Evolutionary conservation across 345 rosid genomes (phyloP), one percentile per base, ranked within the genome.

Genomic region (Barbarea vulgaris): DNA sequence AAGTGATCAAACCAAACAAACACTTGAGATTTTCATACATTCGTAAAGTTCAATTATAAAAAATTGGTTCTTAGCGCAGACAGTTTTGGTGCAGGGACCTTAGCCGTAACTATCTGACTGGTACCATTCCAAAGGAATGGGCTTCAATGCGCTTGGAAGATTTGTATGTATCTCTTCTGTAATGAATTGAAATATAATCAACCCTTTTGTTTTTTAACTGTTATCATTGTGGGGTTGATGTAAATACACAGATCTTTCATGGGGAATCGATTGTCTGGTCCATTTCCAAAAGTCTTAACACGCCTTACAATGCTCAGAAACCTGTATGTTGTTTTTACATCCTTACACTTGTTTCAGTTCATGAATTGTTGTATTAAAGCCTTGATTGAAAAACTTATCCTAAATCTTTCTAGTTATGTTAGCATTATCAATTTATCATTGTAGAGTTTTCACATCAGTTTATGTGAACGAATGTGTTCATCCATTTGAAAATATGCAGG

Each of bases 211-310:
- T 5, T 33, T 2, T 4, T 25, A 66, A 67, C 18, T 44, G 1
- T 58, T 28, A 5, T 36, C 53, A 19, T 67, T 75, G 53, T 74
- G 34, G 36, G 48, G 44, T 53, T 54, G 39, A 63, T 64, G 53
- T 64, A 31, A 47, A 44, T 28, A 30, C 50, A 54, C 75, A 91
- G 98, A 79, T 89, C 86, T 62, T 73, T 93, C 33, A 93, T 93
- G 98, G 98, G 98, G 77, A 93, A 91, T 70, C 79, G 79, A 64
- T 70, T 93, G 74, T 87, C 96, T 14, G 98, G 97, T 61, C 83
- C 96, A 44, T 93, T 93, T 65, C 98, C 98, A 3, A 84, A 65
- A 77, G 90, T 81, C 62, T 77, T 93, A 61, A 87, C 93, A 59
- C 80, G 77, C 63, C 83, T 93, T 69, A 83, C 85, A 55, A 78